phyloP scores from a whole-genome alignment of 2,329 filamentous ascomycete species.

The Penicillium sp. region DNA sequence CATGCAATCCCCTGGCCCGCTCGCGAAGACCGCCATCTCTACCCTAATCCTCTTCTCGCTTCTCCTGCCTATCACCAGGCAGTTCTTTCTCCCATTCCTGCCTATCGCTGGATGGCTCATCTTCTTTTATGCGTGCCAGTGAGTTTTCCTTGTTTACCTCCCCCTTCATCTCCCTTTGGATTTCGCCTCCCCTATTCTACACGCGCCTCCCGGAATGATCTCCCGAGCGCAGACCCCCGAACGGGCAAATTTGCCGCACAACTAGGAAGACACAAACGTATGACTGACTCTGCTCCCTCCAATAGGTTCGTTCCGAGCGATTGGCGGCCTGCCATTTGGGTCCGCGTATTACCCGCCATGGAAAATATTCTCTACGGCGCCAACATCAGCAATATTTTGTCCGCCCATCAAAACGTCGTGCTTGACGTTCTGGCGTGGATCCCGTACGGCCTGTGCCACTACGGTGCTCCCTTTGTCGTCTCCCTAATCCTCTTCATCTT shows the following conservation, averaged over 20 bases:
- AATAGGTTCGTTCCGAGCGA: slow-evolving; percentile 83
- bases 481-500: slow-evolving; percentile 84
- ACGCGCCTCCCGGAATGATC: slow-evolving; percentile 4
- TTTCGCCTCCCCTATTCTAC: slow-evolving; percentile 4
- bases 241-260: not conserved
- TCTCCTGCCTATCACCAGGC: slow-evolving; percentile 80
- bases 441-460: slow-evolving; percentile 90
- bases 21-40: slow-evolving; percentile 75
- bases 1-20: slow-evolving; percentile 75
- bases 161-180: not conserved
- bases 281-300: slow-evolving; percentile 22
- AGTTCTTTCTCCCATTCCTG: slow-evolving; percentile 88
- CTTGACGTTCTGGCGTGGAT: slow-evolving; percentile 91
- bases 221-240: not conserved
- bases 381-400: slow-evolving; percentile 93
- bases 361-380: slow-evolving; percentile 97
- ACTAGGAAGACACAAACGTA: not conserved
- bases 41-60: slow-evolving; percentile 70
- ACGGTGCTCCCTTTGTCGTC: slow-evolving; percentile 80
- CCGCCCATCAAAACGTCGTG: slow-evolving; percentile 80
- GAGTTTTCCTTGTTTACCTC: slow-evolving; percentile 49
- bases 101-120: slow-evolving; percentile 85
- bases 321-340: slow-evolving; percentile 92
- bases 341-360: slow-evolving; percentile 88
- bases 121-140: slow-evolving; percentile 93